Evolutionary conservation across 257 asterid species (phyloP).

Genomic region (Mitragyna speciosa): DNA sequence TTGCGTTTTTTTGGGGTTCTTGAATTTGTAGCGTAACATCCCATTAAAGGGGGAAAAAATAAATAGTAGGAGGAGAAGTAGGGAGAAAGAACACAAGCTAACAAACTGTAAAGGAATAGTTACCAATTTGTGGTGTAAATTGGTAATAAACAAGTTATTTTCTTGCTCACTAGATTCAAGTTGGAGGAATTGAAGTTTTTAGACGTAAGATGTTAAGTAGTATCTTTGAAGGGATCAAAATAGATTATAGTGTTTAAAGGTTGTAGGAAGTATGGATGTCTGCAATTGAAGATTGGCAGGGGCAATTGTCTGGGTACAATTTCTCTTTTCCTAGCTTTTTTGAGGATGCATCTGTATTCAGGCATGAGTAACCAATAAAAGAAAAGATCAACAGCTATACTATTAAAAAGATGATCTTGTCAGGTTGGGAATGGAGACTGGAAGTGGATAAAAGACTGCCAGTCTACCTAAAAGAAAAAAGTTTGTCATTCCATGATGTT

Average conservation of each 20-base stretch:
- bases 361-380: not conserved
- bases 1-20: not conserved
- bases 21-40: not conserved
- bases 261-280: not conserved
- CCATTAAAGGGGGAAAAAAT: not conserved
- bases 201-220: not conserved
- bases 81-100: not conserved
- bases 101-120: not conserved
- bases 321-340: not conserved
- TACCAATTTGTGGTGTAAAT: not conserved
- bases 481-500: not conserved
- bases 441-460: not conserved
- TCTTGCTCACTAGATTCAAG: not conserved
- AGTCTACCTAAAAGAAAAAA: not conserved
- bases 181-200: not conserved
- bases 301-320: not conserved
- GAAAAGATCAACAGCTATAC: not conserved
- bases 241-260: not conserved
- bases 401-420: not conserved
- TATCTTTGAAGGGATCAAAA: not conserved
- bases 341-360: not conserved
- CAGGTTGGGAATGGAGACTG: not conserved
- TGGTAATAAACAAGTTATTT: not conserved
- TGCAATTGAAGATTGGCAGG: not conserved
- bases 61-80: not conserved